Evolutionary conservation across 192 early-diverging fungal genomes (phyloP).

Genomic region (Coemansia sp.): DNA sequence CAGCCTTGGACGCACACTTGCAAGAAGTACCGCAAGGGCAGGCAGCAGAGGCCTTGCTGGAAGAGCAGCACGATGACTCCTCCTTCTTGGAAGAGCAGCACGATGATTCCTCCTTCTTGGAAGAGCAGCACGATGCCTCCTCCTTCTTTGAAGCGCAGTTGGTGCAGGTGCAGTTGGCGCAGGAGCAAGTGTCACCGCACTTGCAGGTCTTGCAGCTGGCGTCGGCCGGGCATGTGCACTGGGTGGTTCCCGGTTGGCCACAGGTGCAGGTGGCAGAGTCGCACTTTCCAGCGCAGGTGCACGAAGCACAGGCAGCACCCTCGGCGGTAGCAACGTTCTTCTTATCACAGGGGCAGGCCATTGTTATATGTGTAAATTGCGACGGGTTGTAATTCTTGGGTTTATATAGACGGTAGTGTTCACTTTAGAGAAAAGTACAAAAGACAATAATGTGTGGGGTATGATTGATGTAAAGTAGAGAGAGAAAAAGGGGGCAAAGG

Average conservation of each 20-base stretch:
- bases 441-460: background rate
- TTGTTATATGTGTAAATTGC: background rate
- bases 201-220: conserved; percentile 15
- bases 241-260: conserved; percentile 16
- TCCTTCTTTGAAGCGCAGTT: background rate
- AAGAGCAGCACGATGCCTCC: conserved; percentile 11
- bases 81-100: background rate
- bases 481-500: background rate
- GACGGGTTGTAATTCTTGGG: too few relatives aligned
- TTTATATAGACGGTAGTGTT: too few relatives aligned
- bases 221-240: conserved; percentile 18
- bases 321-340: conserved; percentile 6
- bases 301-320: conserved; percentile 1
- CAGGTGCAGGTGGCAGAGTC: conserved; percentile 20
- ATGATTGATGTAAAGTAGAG: background rate
- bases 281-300: conserved; percentile 31
- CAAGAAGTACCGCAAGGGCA: conserved; percentile 17
- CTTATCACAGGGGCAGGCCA: conserved; percentile 16
- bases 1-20: conserved; percentile 9
- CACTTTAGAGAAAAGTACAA: too few relatives aligned
- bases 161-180: background rate
- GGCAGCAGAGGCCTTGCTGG: background rate
- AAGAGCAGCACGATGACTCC: background rate
- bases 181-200: conserved; percentile 8
- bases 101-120: background rate